These are phyloP conservation scores for Tricholoma furcatifolium DNA, from an alignment of 768 basidiomycete species.

Conservation along the genomic window DNA sequence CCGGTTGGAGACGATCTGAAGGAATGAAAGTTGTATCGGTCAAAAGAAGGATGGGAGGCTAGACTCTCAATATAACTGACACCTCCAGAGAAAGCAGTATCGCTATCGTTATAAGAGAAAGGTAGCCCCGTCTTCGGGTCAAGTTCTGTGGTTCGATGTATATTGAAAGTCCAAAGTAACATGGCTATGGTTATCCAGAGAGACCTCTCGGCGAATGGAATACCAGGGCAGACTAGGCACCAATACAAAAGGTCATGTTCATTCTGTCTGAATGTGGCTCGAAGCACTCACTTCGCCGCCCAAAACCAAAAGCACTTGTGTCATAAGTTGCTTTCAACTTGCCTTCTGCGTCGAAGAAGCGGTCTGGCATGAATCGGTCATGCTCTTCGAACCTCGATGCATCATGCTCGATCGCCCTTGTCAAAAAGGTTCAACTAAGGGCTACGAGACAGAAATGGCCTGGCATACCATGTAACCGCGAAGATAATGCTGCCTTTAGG, in stretches of 20 bases:
- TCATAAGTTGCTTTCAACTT: neutral
- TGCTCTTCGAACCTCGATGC: no score
- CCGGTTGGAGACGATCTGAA: no score
- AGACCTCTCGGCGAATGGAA: neutral
- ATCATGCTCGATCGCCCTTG: conserved; percentile 1
- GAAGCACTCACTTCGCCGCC: neutral
- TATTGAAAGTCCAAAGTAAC: conserved; percentile 3
- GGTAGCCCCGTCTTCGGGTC: no score
- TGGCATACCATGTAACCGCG: neutral
- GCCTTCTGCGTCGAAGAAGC: neutral
- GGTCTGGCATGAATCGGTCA: no score
- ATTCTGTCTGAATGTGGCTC: no score
- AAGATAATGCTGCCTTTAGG: neutral
- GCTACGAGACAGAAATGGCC: neutral
- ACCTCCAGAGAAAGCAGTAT: neutral
- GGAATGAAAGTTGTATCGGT: neutral
- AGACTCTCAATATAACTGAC: neutral
- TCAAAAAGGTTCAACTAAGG: neutral
- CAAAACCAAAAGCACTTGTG: no score
- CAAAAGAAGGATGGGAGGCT: no score
- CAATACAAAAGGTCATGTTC: no score
- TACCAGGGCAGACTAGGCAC: no score
- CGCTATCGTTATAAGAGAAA: neutral
- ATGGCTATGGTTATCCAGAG: neutral
- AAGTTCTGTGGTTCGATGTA: neutral